Conservation (phyloP, 169 alveolate genomes). For the Plasmodium cynomolgi region DNA sequence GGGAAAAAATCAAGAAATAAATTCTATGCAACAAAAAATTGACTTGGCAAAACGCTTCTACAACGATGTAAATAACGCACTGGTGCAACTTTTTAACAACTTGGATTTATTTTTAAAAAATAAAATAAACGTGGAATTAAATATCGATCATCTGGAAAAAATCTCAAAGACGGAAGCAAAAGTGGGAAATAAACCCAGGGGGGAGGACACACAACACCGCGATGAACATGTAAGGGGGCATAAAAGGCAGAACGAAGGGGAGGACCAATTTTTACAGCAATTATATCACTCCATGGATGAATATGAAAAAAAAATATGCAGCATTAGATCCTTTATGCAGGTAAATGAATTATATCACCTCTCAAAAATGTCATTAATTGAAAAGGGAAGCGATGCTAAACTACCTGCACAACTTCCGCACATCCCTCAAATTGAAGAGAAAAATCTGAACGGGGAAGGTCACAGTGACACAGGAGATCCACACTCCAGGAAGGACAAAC, state of each 20-base stretch:
- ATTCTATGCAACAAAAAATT: slow-evolving; percentile 37
- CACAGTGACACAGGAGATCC: background rate
- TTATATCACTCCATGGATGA: slow-evolving; percentile 35
- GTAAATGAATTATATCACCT: background rate
- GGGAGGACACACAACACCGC: background rate
- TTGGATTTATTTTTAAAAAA: slow-evolving; percentile 25
- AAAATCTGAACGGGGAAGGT: background rate
- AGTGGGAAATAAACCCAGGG: background rate
- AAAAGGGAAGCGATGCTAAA: background rate
- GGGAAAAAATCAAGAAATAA: slow-evolving; percentile 47
- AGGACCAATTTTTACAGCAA: background rate
- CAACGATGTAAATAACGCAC: slow-evolving; percentile 18
- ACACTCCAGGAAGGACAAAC: background rate
- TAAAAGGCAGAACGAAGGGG: background rate
- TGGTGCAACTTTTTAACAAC: slow-evolving; percentile 23
- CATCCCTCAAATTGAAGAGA: background rate
- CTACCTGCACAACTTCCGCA: background rate
- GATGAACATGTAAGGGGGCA: background rate
- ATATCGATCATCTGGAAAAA: background rate
- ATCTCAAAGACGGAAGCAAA: background rate
- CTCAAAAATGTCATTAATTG: background rate
- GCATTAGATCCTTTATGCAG: slow-evolving; percentile 1
- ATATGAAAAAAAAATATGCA: background rate
- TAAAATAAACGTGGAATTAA: slow-evolving; percentile 38
- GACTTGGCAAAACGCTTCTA: slow-evolving; percentile 7